Base-by-base conservation (phyloP, 169 alveolate genomes). In the Eimeria zaria region DNA sequence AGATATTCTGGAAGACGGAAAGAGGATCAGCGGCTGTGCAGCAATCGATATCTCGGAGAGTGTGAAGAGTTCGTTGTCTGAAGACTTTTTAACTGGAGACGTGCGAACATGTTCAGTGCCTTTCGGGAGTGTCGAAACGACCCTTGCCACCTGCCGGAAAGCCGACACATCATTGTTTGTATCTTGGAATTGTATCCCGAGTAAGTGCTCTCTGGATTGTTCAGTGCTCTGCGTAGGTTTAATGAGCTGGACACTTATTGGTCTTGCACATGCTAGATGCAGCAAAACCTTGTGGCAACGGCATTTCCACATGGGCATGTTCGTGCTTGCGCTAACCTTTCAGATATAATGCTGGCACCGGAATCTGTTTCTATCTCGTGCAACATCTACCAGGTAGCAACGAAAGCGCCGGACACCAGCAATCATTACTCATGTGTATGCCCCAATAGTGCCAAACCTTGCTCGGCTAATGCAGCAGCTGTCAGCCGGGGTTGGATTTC, bases 401-500 rank as follows among this genome's bases (percentile, higher is more conserved):
- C 74, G 16, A 69, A 48, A 60, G 78, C 46, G 33, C 36, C 3
- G 92, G 92, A 84, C 39, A n/a, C 58, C 30, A 20, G 5, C 55
- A 8, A 36, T 22, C 39, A 84, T n/a, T n/a, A n/a, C 80, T 27
- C 80, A 4, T 84, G 92, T 33, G 92, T 80, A 36, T 84, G 92
- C 60, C 92, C 92, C 62, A 84, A 84, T 44, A 84, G 92, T n/a
- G 78, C 92, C 39, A 60, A 0, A 22, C 78, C 92, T 22, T 84
- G 92, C 76, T 8, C 60, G 39, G 30, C 67, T 12, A 53, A 84
- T 58, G 92, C 92, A 24, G 92, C 80, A 33, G 60, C 60, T 39
- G 78, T 60, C 78, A 84, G 92, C 36, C 74, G 58, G 41, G 36
- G 60, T 39, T 84, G 92, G 92, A 53, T 53, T 44, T 36, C 46